Evolutionary conservation across 495 filamentous ascomycete genomes (phyloP).

Genomic region (Xylaria longipes): DNA sequence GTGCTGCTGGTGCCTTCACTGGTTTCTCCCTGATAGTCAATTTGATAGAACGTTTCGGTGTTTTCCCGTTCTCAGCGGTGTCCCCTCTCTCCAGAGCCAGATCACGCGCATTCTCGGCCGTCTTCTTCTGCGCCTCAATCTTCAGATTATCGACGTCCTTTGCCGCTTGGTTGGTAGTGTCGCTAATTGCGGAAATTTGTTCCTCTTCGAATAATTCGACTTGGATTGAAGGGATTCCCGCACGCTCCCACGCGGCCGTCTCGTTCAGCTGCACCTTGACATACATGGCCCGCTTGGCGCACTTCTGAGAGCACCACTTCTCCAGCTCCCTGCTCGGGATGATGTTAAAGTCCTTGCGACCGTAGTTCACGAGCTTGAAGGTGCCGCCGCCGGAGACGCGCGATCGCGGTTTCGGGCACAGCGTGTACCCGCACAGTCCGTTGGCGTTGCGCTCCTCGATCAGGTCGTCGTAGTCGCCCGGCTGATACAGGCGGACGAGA

Average conservation of each 20-base stretch:
- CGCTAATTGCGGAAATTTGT: slow-evolving; percentile 29
- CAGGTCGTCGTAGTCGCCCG: slow-evolving; percentile 83
- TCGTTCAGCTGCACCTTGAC: slow-evolving; percentile 84
- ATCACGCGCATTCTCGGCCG: slow-evolving; percentile 43
- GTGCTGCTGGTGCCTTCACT: slow-evolving; percentile 37
- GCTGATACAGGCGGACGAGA: slow-evolving; percentile 73
- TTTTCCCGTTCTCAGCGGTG: slow-evolving; percentile 22
- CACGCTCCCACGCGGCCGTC: slow-evolving; percentile 77
- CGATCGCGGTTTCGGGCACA: slow-evolving; percentile 68
- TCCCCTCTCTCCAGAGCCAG: slow-evolving; percentile 64
- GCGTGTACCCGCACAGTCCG: slow-evolving; percentile 77
- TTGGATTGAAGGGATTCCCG: slow-evolving; percentile 49
- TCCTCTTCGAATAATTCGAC: slow-evolving; percentile 64
- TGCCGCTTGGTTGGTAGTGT: slow-evolving; percentile 26
- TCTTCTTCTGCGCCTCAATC: slow-evolving; percentile 45
- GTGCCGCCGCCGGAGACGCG: slow-evolving; percentile 52
- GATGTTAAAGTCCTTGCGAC: slow-evolving; percentile 58
- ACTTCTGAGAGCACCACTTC: slow-evolving; percentile 85
- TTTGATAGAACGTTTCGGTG: slow-evolving; percentile 35
- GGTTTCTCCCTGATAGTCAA: slow-evolving; percentile 59
- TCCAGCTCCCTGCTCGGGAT: slow-evolving; percentile 71
- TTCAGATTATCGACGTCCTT: slow-evolving; percentile 48
- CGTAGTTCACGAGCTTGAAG: slow-evolving; percentile 54
- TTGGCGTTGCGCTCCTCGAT: slow-evolving; percentile 86
- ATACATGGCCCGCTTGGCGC: slow-evolving; percentile 79